Conservation (phyloP, 2,329 filamentous ascomycete species). For the Arthrobotrys conoides region DNA sequence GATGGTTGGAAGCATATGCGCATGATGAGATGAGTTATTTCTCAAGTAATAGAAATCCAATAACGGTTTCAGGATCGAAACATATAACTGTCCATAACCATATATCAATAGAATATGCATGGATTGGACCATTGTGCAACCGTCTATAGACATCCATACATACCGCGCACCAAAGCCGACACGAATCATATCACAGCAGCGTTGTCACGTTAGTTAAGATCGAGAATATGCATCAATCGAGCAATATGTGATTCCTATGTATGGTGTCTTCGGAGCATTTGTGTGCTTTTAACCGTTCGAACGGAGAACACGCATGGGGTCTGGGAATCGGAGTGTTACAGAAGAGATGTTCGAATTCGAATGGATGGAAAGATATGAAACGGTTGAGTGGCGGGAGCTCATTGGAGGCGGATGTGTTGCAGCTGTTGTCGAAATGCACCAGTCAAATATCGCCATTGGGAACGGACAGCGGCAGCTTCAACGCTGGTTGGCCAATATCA, state of each 20-base stretch:
- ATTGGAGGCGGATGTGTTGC: constrained; percentile 49
- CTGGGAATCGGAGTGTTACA: neutral
- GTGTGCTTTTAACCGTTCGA: constrained; percentile 7
- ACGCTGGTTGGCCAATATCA: constrained; percentile 36
- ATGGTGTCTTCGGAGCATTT: constrained; percentile 16
- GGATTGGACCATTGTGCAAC: neutral
- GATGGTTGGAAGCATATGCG: neutral
- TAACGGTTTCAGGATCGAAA: neutral
- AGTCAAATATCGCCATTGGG: constrained; percentile 49
- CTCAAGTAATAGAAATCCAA: constrained; percentile 29
- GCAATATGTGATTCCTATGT: neutral
- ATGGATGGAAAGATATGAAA: constrained; percentile 26
- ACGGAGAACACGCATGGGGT: constrained; percentile 5
- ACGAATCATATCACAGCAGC: neutral
- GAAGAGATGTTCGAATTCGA: too few relatives aligned
- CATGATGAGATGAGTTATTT: constrained; percentile 21
- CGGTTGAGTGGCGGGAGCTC: constrained; percentile 34
- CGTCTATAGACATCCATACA: neutral
- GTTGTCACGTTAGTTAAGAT: neutral
- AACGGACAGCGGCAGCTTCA: constrained; percentile 8
- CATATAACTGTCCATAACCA: neutral
- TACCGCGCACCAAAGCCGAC: constrained; percentile 21
- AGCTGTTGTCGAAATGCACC: constrained; percentile 56
- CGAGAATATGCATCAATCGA: constrained; percentile 4
- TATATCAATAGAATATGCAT: neutral